Conservation (phyloP, 202 grass and related monocot species). For the Panicum hallii region DNA sequence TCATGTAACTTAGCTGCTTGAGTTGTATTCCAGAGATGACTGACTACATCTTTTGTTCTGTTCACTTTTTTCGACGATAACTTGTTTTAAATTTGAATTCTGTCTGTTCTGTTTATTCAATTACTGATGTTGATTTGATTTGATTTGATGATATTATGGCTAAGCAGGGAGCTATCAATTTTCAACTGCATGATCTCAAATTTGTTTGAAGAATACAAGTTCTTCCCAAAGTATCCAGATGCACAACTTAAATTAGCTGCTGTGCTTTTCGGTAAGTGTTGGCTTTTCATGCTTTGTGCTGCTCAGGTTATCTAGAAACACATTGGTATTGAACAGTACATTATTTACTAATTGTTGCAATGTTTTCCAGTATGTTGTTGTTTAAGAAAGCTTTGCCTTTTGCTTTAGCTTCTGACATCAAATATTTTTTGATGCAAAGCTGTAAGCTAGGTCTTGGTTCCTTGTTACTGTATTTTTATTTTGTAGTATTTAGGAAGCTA, state of each 20-base stretch:
- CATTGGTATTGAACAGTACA: conserved; percentile 10
- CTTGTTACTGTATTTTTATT: neutral
- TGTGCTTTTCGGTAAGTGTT: conserved; percentile 85
- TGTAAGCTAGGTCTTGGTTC: conserved; percentile 18
- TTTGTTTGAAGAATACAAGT: conserved; percentile 97
- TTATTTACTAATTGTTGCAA: conserved; percentile 10
- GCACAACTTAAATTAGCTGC: conserved; percentile 85
- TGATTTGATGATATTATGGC: conserved; percentile 19
- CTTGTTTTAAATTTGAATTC: conserved; percentile 30
- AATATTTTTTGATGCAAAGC: conserved; percentile 5
- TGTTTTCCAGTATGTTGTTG: conserved; percentile 35
- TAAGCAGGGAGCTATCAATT: conserved; percentile 68
- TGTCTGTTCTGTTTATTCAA: conserved; percentile 24
- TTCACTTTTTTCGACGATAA: conserved; percentile 2
- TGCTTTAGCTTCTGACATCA: neutral
- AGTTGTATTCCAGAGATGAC: conserved; percentile 8
- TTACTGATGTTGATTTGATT: conserved; percentile 19
- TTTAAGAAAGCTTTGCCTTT: conserved; percentile 14
- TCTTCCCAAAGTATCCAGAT: conserved; percentile 94
- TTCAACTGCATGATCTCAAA: conserved; percentile 91
- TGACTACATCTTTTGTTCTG: neutral
- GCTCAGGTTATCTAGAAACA: conserved; percentile 11
- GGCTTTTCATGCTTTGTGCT: conserved; percentile 29
- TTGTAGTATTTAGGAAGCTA: conserved; percentile 23
- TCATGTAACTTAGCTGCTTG: conserved; percentile 30